Evolutionary conservation across 345 rosid genomes (phyloP).

Genomic region (Bruguiera sexangula): DNA sequence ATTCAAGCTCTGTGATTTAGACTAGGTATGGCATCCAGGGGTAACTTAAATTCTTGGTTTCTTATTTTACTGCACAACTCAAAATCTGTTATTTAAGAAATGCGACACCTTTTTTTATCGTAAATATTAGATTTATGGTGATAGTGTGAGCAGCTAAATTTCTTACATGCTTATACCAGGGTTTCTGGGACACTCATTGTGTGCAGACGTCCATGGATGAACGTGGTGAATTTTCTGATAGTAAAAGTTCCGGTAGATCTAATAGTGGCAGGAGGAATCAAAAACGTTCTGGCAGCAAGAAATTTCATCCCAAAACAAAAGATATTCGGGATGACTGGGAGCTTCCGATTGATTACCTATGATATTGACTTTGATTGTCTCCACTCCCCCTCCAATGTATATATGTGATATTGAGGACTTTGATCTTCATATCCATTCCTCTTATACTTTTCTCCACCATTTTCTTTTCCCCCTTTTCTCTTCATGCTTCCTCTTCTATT

Average conservation of each 20-base stretch:
- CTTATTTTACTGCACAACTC: no score
- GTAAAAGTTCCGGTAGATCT: constrained; percentile 33
- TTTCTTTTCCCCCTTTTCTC: no score
- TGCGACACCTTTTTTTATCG: neutral
- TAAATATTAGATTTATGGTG: neutral
- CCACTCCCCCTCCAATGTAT: no score
- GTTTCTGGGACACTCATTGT: constrained; percentile 59
- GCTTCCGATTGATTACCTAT: constrained; percentile 57
- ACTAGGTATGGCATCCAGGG: no score
- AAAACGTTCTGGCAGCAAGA: constrained; percentile 23
- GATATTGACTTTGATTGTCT: constrained; percentile 13
- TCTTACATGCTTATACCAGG: constrained; percentile 35
- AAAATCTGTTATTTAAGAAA: neutral
- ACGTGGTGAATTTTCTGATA: constrained; percentile 37
- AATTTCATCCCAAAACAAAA: constrained; percentile 28
- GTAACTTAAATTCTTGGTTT: no score
- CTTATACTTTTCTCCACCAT: no score
- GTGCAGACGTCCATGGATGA: constrained; percentile 35
- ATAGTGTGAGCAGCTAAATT: neutral
- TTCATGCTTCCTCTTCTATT: no score
- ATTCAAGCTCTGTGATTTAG: no score
- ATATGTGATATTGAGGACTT: no score
- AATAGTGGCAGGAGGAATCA: constrained; percentile 19
- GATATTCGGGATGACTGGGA: constrained; percentile 51
- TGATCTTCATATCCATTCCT: no score